Evolutionary conservation across 176 grass and related monocot genomes (phyloP).

Genomic region (Bothriochloa decipiens): DNA sequence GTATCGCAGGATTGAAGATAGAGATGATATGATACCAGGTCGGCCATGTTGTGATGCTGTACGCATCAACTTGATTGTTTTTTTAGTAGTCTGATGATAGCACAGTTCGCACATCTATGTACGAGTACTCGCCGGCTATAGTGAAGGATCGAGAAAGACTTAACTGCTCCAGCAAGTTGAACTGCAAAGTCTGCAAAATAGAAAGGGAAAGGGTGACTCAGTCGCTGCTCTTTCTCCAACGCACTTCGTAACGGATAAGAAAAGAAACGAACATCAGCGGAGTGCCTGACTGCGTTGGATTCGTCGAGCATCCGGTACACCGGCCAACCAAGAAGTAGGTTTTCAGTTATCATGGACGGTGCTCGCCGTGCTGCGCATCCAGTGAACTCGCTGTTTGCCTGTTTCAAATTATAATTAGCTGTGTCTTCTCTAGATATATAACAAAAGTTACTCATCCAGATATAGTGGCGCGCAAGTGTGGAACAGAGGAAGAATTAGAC

Average conservation of each 20-base stretch:
- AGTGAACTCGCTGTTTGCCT: neutral
- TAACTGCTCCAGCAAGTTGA: slow-evolving; percentile 41
- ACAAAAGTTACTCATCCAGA: too few relatives aligned
- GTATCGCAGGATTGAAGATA: neutral
- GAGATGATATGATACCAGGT: slow-evolving; percentile 13
- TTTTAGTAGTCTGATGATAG: neutral
- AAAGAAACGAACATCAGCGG: slow-evolving; percentile 23
- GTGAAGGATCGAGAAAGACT: neutral
- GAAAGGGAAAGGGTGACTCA: neutral
- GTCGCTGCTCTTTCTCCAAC: slow-evolving; percentile 2
- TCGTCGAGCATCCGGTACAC: neutral
- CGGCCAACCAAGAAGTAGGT: neutral
- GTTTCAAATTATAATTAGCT: too few relatives aligned
- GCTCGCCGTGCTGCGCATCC: neutral
- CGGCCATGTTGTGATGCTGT: slow-evolving; percentile 5
- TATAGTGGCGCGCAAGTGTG: too few relatives aligned
- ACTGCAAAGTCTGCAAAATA: slow-evolving; percentile 18
- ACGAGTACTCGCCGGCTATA: neutral
- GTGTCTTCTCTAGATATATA: fast-evolving
- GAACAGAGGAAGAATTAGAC: too few relatives aligned
- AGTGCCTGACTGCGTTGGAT: neutral
- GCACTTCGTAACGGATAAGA: slow-evolving; percentile 28
- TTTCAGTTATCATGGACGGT: slow-evolving; percentile 7
- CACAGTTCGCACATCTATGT: neutral
- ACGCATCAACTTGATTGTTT: slow-evolving; percentile 20